phyloP scores from a whole-genome alignment of 345 rosid species.

The Populus euphratica region DNA sequence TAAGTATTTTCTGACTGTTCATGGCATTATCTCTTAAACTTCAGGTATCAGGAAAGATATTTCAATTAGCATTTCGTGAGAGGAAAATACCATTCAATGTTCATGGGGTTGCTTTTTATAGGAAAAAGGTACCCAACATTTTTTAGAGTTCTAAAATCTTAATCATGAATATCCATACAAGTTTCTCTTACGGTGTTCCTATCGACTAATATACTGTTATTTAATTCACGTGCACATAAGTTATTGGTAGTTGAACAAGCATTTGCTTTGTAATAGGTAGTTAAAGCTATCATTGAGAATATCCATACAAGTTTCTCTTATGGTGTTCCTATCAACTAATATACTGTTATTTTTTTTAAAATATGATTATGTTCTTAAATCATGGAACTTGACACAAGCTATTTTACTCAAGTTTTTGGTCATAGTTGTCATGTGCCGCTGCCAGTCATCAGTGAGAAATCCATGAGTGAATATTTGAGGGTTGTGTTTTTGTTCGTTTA shows the following conservation, averaged over 20 bases:
- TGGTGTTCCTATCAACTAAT: too few relatives aligned
- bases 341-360: too few relatives aligned
- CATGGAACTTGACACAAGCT: too few relatives aligned
- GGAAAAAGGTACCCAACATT: slow-evolving; percentile 65
- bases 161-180: background rate
- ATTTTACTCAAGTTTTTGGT: too few relatives aligned
- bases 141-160: background rate
- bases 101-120: slow-evolving; percentile 91
- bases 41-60: slow-evolving; percentile 81
- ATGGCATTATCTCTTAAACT: slow-evolving; percentile 21
- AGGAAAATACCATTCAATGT: slow-evolving; percentile 88
- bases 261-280: too few relatives aligned
- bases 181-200: background rate
- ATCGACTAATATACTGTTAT: background rate
- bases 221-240: background rate
- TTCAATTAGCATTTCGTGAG: slow-evolving; percentile 74
- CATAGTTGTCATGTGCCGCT: too few relatives aligned
- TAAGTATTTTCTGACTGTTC: slow-evolving; percentile 10
- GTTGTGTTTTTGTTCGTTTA: too few relatives aligned
- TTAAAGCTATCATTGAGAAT: slow-evolving; percentile 65
- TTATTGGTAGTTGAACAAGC: too few relatives aligned
- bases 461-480: too few relatives aligned
- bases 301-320: too few relatives aligned
- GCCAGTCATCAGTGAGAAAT: too few relatives aligned
- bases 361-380: background rate